These are phyloP conservation scores for Podaxis carcinomalis DNA, from an alignment of 768 basidiomycete genomes.

Conservation along the genomic window DNA sequence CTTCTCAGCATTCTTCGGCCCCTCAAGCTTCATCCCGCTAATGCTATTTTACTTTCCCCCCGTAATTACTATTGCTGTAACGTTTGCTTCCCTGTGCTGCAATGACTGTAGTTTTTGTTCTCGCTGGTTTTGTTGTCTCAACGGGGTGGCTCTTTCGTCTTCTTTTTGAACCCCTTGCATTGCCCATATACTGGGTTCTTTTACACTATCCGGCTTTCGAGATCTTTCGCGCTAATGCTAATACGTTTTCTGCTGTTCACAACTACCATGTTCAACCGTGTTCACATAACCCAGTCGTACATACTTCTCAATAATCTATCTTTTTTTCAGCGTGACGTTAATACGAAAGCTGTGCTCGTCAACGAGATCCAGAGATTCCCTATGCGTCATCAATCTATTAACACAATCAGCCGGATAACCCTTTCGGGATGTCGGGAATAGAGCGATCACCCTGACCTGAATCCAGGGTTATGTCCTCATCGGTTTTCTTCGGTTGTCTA, in stretches of 20 bases:
- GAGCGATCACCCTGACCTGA: background rate
- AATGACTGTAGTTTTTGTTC: background rate
- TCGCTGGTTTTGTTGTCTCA: background rate
- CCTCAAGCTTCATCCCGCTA: conserved; percentile 6
- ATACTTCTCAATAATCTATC: no score
- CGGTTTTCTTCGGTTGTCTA: background rate
- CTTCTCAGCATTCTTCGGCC: conserved; percentile 28
- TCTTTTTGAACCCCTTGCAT: background rate
- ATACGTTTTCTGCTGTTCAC: background rate
- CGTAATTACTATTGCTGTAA: conserved; percentile 21
- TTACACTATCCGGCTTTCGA: background rate
- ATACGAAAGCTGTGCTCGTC: background rate
- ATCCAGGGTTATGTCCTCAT: background rate
- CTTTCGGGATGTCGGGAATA: conserved; percentile 2
- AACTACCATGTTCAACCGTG: background rate
- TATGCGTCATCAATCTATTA: background rate
- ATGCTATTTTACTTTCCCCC: background rate
- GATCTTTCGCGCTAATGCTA: background rate
- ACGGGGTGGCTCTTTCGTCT: background rate
- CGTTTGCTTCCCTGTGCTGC: conserved; percentile 1
- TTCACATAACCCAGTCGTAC: background rate
- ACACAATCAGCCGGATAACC: background rate
- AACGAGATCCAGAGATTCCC: conserved; percentile 5
- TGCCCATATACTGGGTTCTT: background rate
- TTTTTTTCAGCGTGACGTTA: background rate